Base-by-base conservation (phyloP, 2,329 filamentous ascomycete genomes). In the Verticillium dahliae region DNA sequence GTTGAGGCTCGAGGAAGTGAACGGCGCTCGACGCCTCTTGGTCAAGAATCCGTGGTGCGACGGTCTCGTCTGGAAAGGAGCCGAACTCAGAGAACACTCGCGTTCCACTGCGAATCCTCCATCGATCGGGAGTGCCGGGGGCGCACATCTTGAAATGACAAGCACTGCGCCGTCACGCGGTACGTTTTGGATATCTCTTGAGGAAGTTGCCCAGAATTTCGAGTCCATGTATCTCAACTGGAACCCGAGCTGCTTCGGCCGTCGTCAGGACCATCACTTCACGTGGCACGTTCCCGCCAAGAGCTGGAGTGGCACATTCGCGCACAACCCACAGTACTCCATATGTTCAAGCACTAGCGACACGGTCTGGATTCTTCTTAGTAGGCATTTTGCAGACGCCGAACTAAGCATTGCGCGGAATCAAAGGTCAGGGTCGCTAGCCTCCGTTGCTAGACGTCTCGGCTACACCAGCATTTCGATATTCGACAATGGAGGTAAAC, bases 11-110 rank as follows among this genome's bases (percentile, higher is more conserved):
- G 87, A 90, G 63, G 79, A 80, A 33, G 69, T 80, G 2, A 80
- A 82, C 4, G 84, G 84, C 1, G 84, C 84, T 64, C 85, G 87
- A 31, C 82, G 89, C 59, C 79, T 98, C 59, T 81, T 97, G 0
- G 84, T 99, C 65, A 99, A 99, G 75, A 99, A 99, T 69, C 95
- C 95, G 2, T 99, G 95, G 95, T 90, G 90, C 59, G 88, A 93
- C 70, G 92, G 91, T 3, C 86, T 88, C 54, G 83, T 87, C 6
- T 92, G 89, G 89, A 87, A 84, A 65, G 88, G 71, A 7, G 66
- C 67, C 13, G 63, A 59, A 15, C 35, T 62, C 7, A 35, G 38
- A 4, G 63, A 64, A 18, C 27, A 18, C 14, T 37, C 33, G 13
- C 34, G 35, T 7, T 35, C 37, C 13, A 55, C 56, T 18, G 58